Percentiles rank a stretch among this genome's conserved stretches.
Conservation (phyloP, 208 protist species). For the Spironucleus salmonicida region DNA sequence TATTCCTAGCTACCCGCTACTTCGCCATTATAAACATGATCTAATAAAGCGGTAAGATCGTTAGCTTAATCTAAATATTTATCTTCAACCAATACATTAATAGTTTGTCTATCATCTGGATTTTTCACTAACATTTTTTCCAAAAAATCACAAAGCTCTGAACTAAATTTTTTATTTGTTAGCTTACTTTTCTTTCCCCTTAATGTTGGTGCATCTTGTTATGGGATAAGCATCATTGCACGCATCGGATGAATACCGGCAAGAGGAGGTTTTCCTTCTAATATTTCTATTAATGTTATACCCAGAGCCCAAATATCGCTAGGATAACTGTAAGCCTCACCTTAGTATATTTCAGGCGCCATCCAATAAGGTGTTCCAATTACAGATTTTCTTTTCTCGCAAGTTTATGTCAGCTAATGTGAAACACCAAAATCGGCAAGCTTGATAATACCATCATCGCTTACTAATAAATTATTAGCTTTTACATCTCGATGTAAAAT, state of each 20-base stretch:
- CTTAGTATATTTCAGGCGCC: slow-evolving; percentile 44
- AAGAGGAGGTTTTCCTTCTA: slow-evolving; percentile 55
- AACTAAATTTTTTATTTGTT: too few species aligned
- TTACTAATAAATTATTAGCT: slow-evolving; percentile 49
- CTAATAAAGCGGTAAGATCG: too few species aligned
- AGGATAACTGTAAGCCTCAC: neutral
- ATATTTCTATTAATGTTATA: slow-evolving; percentile 65
- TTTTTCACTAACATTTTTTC: too few species aligned
- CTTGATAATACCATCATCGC: slow-evolving; percentile 54
- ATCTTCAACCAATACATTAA: too few species aligned
- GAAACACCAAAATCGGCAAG: slow-evolving; percentile 72
- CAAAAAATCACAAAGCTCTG: too few species aligned
- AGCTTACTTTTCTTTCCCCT: neutral
- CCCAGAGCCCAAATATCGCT: slow-evolving; percentile 56
- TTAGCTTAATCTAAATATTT: too few species aligned
- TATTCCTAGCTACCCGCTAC: too few species aligned
- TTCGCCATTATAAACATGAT: too few species aligned
- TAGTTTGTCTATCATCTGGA: too few species aligned
- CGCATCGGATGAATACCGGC: slow-evolving; percentile 59
- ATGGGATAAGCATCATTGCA: slow-evolving; percentile 55
- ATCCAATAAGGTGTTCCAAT: slow-evolving; percentile 70
- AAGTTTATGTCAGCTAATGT: slow-evolving; percentile 49
- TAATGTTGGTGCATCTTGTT: slow-evolving; percentile 44
- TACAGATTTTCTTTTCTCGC: slow-evolving; percentile 61
- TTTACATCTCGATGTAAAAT: slow-evolving; percentile 78